Evolutionary conservation across 78 protist species (phyloP).

Genomic region (Kipferlia bialata): DNA sequence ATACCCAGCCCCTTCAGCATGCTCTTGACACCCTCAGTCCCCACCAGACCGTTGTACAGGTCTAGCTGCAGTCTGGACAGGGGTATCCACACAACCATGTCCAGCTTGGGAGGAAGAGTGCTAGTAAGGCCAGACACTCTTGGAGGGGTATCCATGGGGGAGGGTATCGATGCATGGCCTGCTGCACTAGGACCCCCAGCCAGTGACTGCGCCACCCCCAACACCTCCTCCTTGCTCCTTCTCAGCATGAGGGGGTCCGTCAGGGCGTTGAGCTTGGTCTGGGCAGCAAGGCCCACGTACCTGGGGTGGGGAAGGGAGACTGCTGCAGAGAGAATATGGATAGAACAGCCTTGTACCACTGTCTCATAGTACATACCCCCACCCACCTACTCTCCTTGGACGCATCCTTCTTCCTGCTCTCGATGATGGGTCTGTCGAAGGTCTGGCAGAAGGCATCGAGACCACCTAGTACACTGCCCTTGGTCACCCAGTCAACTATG

Average conservation of each 20-base stretch:
- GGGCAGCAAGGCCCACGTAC: no score
- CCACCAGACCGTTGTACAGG: conserved; percentile 33
- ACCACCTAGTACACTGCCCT: conserved; percentile 39
- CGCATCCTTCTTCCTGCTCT: background rate
- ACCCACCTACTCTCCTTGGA: no score
- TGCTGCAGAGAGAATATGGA: no score
- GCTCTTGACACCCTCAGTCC: conserved; percentile 18
- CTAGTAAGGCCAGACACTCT: no score
- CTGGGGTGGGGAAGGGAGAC: no score
- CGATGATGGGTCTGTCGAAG: conserved; percentile 31
- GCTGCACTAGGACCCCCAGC: background rate
- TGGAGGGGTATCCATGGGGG: no score
- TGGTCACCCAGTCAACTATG: background rate
- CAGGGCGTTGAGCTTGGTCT: no score
- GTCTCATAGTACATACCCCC: no score
- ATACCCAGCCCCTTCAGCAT: no score
- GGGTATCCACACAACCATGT: conserved; percentile 46
- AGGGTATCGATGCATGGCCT: background rate
- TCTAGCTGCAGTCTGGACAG: conserved; percentile 36
- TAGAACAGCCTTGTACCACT: no score
- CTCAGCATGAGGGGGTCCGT: no score
- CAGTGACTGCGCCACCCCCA: conserved; percentile 1
- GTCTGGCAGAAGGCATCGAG: background rate
- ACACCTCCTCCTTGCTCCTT: conserved; percentile 10
- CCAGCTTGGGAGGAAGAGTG: conserved; percentile 44